These are phyloP conservation scores for Dothistroma septosporum DNA, from an alignment of 2,329 filamentous ascomycete genomes.

Conservation along the genomic window DNA sequence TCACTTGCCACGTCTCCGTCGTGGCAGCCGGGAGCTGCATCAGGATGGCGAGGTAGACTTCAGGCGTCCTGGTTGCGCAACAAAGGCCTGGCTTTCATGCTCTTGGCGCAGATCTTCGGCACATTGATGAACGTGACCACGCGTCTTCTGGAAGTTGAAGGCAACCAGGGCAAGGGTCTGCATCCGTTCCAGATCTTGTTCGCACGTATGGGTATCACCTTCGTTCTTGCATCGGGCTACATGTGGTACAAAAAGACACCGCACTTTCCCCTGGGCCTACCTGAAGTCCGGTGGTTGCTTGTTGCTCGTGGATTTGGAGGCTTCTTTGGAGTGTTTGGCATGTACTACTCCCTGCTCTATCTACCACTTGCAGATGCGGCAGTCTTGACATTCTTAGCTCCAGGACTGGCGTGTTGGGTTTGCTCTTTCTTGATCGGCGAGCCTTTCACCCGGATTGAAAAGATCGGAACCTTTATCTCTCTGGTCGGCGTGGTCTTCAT, in stretches of 20 bases:
- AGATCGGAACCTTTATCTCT: conserved; percentile 70
- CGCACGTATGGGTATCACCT: conserved; percentile 70
- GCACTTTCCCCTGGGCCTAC: conserved; percentile 65
- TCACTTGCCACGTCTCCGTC: conserved; percentile 3
- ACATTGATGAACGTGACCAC: conserved; percentile 81
- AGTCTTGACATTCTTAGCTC: conserved; percentile 82
- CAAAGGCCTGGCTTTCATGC: conserved; percentile 68
- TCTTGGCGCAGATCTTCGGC: conserved; percentile 74
- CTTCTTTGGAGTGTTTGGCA: conserved; percentile 72
- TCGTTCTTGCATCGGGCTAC: conserved; percentile 58
- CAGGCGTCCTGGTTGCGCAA: conserved; percentile 58
- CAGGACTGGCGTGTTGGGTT: conserved; percentile 72
- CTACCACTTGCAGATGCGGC: conserved; percentile 82
- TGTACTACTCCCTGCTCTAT: conserved; percentile 72
- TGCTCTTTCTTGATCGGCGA: conserved; percentile 73
- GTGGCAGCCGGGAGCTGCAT: neutral
- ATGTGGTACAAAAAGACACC: conserved; percentile 69
- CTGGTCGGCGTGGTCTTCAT: conserved; percentile 79
- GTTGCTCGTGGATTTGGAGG: conserved; percentile 65
- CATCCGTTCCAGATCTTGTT: conserved; percentile 84
- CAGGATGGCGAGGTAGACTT: conserved; percentile 22
- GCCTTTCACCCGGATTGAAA: conserved; percentile 72
- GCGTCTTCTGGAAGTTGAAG: conserved; percentile 65
- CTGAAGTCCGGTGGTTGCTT: conserved; percentile 63
- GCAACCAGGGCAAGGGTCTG: conserved; percentile 64